Conservation (phyloP, 805 yeast genomes). For the Schizosaccharomyces cryophilus region DNA sequence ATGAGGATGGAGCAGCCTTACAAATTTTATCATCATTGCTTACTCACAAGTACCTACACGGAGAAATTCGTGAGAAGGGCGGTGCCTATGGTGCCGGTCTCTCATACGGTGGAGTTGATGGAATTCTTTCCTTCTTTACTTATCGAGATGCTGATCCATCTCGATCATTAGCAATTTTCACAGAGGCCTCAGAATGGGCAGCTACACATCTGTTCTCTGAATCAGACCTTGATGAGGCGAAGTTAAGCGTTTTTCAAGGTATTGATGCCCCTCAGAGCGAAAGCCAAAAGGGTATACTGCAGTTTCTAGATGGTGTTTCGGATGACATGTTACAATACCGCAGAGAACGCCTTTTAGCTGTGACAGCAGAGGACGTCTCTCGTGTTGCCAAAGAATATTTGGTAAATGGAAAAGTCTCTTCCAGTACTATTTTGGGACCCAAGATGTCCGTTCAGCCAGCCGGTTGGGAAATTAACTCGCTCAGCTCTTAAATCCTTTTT, state of each 20-base stretch:
- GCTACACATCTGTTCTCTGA: conserved; percentile 28
- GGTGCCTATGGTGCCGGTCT: conserved; percentile 98
- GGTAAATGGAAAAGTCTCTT: conserved; percentile 6
- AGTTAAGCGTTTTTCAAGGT: conserved; percentile 70
- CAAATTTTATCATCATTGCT: conserved; percentile 60
- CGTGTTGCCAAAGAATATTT: conserved; percentile 47
- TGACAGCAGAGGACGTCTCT: conserved; percentile 33
- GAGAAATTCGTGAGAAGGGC: conserved; percentile 79
- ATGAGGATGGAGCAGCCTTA: conserved; percentile 60
- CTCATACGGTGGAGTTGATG: conserved; percentile 54
- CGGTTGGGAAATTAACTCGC: neutral
- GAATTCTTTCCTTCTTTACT: conserved; percentile 58
- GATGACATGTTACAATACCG: conserved; percentile 61
- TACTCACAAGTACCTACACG: conserved; percentile 63
- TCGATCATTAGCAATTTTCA: conserved; percentile 38
- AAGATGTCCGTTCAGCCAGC: conserved; percentile 3
- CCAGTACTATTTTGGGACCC: neutral
- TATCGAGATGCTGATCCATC: conserved; percentile 82
- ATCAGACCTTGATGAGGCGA: conserved; percentile 64
- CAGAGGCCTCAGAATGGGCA: conserved; percentile 26
- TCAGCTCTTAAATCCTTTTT: neutral
- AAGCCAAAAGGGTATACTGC: conserved; percentile 45
- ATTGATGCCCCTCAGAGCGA: conserved; percentile 76
- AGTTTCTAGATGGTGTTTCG: conserved; percentile 43
- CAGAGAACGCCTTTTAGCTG: conserved; percentile 49